Evolutionary conservation across 768 basidiomycete genomes (phyloP).

Genomic region (Tylopilus rubrobrunneus): DNA sequence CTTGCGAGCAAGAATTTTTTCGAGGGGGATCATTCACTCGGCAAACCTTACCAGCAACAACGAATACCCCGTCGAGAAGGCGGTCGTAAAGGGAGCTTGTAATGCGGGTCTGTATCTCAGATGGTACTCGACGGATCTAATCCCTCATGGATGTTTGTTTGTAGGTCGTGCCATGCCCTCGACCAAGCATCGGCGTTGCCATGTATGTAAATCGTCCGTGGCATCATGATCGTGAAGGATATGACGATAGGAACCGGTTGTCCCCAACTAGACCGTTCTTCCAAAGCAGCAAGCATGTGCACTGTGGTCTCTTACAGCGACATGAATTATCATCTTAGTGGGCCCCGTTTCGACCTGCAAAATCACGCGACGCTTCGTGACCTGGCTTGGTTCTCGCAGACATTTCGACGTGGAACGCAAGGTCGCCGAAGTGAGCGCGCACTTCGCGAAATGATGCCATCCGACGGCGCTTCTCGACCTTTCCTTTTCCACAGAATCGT

Average conservation of each 20-base stretch:
- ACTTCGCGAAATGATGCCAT: neutral
- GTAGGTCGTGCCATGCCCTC: constrained; percentile 23
- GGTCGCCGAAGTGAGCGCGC: neutral
- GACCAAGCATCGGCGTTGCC: constrained; percentile 17
- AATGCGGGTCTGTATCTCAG: constrained; percentile 39
- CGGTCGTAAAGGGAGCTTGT: constrained; percentile 55
- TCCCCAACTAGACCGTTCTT: constrained; percentile 4
- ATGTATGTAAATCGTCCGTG: constrained; percentile 5
- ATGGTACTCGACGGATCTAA: neutral
- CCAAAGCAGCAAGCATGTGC: neutral
- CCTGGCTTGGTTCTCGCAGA: constrained; percentile 2
- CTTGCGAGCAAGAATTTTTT: constrained; percentile 35
- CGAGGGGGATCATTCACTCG: constrained; percentile 54
- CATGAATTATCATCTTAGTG: neutral
- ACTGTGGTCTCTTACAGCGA: neutral
- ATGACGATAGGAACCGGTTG: neutral
- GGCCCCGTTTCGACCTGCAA: too few relatives aligned
- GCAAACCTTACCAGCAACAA: constrained; percentile 40
- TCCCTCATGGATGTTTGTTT: neutral
- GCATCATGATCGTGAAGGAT: neutral
- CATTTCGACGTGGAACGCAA: constrained; percentile 2
- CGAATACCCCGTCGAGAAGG: constrained; percentile 54
- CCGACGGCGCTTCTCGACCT: neutral
- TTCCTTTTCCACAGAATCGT: constrained; percentile 23
- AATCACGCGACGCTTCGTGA: neutral